Conservation (phyloP, 495 filamentous ascomycete genomes). For the Sporormia fimetaria region DNA sequence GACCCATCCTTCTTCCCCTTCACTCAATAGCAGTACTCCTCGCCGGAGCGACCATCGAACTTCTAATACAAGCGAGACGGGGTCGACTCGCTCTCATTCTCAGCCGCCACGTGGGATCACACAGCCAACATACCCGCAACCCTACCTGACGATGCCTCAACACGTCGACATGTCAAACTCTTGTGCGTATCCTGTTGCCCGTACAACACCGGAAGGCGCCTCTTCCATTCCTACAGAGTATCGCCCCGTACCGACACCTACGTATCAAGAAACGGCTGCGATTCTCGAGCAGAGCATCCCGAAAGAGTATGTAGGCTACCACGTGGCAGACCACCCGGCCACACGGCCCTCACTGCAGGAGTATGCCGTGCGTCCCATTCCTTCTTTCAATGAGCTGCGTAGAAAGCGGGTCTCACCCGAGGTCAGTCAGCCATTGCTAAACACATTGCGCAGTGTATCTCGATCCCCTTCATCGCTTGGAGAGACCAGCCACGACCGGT, state of each 20-base stretch:
- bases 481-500: constrained; percentile 6
- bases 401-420: constrained; percentile 40
- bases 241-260: constrained; percentile 23
- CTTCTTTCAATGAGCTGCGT: constrained; percentile 40
- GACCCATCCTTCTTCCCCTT: constrained; percentile 56
- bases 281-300: constrained; percentile 31
- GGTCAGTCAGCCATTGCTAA: constrained; percentile 31
- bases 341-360: constrained; percentile 43
- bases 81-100: constrained; percentile 51
- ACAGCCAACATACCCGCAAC: constrained; percentile 34
- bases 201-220: constrained; percentile 13
- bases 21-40: constrained; percentile 41
- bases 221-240: constrained; percentile 1
- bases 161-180: constrained; percentile 33
- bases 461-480: constrained; percentile 34
- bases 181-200: constrained; percentile 22
- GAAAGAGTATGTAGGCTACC: constrained; percentile 56
- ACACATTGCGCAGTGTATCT: constrained; percentile 24
- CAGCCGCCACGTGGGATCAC: constrained; percentile 50
- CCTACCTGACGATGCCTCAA: constrained; percentile 29
- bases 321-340: constrained; percentile 44
- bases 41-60: constrained; percentile 47
- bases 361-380: constrained; percentile 36
- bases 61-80: constrained; percentile 43
- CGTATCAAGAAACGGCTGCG: constrained; percentile 34